Base-by-base conservation (phyloP, 257 asterid genomes). In the Echites panduratus region DNA sequence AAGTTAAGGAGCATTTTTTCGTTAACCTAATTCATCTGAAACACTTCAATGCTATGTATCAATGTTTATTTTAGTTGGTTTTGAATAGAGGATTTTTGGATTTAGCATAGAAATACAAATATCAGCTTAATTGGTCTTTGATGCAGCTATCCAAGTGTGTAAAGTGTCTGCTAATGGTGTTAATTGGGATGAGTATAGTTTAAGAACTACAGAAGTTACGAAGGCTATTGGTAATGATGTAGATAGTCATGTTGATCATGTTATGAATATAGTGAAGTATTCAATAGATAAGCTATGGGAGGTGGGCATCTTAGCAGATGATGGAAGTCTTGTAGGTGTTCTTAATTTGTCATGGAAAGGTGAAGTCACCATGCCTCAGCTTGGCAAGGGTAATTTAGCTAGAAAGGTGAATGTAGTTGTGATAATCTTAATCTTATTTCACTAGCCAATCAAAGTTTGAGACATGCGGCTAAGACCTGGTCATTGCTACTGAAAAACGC, bases 311-410 rank as follows among this genome's bases (percentile, higher is more conserved):
- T 83, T 84, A 78, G 99, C 97, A 73, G 99, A 86, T 78, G 99
- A 98, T 45, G 99, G 99, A 76, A 85, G 80, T 79, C 95, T 92
- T 44, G 99, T 90, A 68, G 83, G 90, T 82, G 79, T 95, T 71
- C 89, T 95, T 68, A 91, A 95, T 84, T 66, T 82, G 80, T 90
- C 98, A 29, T 92, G 99, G 99, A 95, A 92, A 92, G 96, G 97
- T 75, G 96, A 91, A 70, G 92, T 90, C 73, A 82, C 91, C 58
- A 75, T 95, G 82, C 98, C 90, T 86, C 99, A 95, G 86, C 84
- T 86, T 58, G 93, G 97, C 44, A 89, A 85, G 84, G 98, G 97
- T 54, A 81, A 87, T 84, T 84, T 95, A 78, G 95, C 96, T 64
- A 83, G 73, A 74, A 92, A 86, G 82, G 85, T 91, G 84, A 84